Percentiles rank a stretch among this genome's conserved stretches.
These are phyloP conservation scores for Seminavis robusta DNA, from an alignment of 108 stramenopile species.

Conservation along the genomic window DNA sequence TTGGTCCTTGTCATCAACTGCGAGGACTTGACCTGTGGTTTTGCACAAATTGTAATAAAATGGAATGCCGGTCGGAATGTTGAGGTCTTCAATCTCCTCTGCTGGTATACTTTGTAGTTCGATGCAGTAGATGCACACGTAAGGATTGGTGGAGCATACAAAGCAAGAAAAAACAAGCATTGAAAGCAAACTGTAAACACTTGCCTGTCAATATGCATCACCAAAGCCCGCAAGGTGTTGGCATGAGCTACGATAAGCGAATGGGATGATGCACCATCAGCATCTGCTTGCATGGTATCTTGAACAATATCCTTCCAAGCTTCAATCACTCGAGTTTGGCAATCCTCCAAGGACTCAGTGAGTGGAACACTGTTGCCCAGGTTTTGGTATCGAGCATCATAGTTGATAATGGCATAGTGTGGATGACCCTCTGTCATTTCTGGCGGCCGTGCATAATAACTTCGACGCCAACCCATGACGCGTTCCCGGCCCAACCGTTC, in stretches of 20 bases:
- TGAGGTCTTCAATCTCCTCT: constrained; percentile 42
- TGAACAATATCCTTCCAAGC: constrained; percentile 12
- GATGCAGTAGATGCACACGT: too few relatives aligned
- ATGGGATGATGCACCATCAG: constrained; percentile 13
- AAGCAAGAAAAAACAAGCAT: too few relatives aligned
- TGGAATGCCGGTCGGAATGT: constrained; percentile 63
- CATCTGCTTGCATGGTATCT: constrained; percentile 2
- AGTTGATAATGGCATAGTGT: constrained; percentile 20
- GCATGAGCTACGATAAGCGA: constrained; percentile 49
- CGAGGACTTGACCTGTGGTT: constrained; percentile 14
- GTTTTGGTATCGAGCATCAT: constrained; percentile 8
- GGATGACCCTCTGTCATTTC: constrained; percentile 28
- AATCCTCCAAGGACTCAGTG: constrained; percentile 25
- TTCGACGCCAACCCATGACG: constrained; percentile 23
- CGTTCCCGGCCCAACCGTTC: constrained; percentile 12
- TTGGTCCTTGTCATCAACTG: neutral
- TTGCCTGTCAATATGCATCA: constrained; percentile 55
- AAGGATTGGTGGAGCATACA: too few relatives aligned
- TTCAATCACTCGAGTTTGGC: constrained; percentile 20
- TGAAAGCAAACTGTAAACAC: too few relatives aligned
- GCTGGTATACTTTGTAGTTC: constrained; percentile 21
- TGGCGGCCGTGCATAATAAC: constrained; percentile 21
- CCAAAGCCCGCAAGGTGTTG: constrained; percentile 41
- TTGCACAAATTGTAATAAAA: constrained; percentile 42
- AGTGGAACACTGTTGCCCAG: constrained; percentile 5